Evolutionary conservation across 2,329 filamentous ascomycete species (phyloP).

Genomic region (Epichloe uncinata): DNA sequence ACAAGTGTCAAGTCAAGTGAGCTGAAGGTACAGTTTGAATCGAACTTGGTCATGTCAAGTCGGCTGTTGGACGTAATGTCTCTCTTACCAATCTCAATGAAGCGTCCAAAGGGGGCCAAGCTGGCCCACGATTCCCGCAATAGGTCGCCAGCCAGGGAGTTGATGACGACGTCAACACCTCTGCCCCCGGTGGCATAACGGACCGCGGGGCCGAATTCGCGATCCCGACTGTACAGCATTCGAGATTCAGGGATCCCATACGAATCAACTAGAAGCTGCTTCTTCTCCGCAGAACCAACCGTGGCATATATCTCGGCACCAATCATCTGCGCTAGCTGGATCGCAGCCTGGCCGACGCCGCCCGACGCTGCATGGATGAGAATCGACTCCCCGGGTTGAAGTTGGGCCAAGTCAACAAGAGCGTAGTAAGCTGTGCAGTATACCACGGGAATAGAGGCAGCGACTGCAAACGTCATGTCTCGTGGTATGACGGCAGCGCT

Average conservation of each 20-base stretch:
- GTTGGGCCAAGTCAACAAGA: slow-evolving; percentile 9
- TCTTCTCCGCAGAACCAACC: slow-evolving; percentile 17
- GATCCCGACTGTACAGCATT: slow-evolving; percentile 16
- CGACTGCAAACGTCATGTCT: slow-evolving; percentile 16
- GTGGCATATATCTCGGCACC: slow-evolving; percentile 18
- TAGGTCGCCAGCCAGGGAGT: slow-evolving; percentile 19
- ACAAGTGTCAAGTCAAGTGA: slow-evolving; percentile 33
- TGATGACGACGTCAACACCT: slow-evolving; percentile 59
- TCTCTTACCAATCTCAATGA: slow-evolving; percentile 30
- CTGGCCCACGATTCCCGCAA: slow-evolving; percentile 30
- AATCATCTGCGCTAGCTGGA: slow-evolving; percentile 12
- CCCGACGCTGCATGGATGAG: slow-evolving; percentile 19
- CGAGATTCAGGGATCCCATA: slow-evolving; percentile 23
- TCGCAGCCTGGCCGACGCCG: slow-evolving; percentile 17
- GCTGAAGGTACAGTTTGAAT: slow-evolving; percentile 32
- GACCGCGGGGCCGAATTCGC: slow-evolving; percentile 10
- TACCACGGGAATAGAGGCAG: slow-evolving; percentile 12
- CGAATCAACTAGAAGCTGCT: slow-evolving; percentile 13
- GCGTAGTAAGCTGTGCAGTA: slow-evolving; percentile 9
- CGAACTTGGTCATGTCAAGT: slow-evolving; percentile 35
- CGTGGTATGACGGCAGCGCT: slow-evolving; percentile 5
- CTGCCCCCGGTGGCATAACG: slow-evolving; percentile 21
- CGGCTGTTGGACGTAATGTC: slow-evolving; percentile 26
- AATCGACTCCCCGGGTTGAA: slow-evolving; percentile 20
- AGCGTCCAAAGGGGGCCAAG: slow-evolving; percentile 28